Percentiles rank a stretch among this genome's conserved stretches.
Conservation (phyloP, 192 early-diverging fungal species). For the Podochytrium sp. region DNA sequence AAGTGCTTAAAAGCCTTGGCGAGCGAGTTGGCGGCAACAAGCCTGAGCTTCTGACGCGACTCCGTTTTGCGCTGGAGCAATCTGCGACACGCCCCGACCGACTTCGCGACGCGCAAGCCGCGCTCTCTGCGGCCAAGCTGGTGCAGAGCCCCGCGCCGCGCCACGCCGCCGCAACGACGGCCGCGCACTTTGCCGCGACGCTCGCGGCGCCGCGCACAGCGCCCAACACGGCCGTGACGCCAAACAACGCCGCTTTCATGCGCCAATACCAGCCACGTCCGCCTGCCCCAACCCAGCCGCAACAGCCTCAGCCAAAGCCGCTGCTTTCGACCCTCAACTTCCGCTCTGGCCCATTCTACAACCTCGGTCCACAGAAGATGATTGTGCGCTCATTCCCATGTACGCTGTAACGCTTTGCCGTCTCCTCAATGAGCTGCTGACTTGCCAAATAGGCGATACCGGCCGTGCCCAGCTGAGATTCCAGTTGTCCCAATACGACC, state of each 20-base stretch:
- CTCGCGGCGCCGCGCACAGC: background rate
- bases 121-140: background rate
- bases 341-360: slow-evolving; percentile 5
- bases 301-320: background rate
- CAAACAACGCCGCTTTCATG: no score
- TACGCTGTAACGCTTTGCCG: background rate
- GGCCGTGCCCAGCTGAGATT: background rate
- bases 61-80: background rate
- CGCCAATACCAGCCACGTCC: background rate
- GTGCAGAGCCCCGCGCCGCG: background rate
- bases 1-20: background rate
- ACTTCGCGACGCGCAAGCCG: background rate
- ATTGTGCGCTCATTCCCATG: background rate
- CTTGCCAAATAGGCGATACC: slow-evolving; percentile 12
- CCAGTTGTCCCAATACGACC: background rate
- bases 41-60: background rate
- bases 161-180: background rate
- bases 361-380: background rate
- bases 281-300: background rate
- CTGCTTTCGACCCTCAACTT: background rate
- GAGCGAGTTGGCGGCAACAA: slow-evolving; percentile 20
- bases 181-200: background rate
- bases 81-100: background rate
- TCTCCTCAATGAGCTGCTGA: background rate
- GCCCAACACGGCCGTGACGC: no score